Percentiles rank a stretch among this genome's conserved stretches.
These are phyloP conservation scores for Seminavis robusta DNA, from an alignment of 108 stramenopile species.

Conservation along the genomic window DNA sequence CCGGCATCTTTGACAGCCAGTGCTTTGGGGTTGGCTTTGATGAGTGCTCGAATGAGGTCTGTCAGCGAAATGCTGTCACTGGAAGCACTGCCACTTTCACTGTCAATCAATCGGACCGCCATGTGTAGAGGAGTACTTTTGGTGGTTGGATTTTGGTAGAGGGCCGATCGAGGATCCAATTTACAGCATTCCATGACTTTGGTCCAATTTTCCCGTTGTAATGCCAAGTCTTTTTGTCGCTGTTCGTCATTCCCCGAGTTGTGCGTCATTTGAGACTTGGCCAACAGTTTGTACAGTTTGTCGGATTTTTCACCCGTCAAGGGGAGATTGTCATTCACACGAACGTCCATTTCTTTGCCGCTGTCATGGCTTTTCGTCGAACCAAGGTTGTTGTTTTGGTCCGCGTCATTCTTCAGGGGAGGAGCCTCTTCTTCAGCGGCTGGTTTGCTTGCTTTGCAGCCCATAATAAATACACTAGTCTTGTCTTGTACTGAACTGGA, in stretches of 20 bases:
- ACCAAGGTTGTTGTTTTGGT: neutral
- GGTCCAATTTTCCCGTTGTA: neutral
- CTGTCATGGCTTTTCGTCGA: neutral
- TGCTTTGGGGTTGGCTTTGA: conserved; percentile 24
- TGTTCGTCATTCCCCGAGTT: neutral
- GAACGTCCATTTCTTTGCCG: neutral
- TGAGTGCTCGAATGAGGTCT: conserved; percentile 28
- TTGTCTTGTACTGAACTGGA: too few species aligned
- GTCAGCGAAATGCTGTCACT: neutral
- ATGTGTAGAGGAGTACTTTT: conserved; percentile 66
- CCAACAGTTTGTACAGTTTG: conserved; percentile 22
- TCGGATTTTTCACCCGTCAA: conserved; percentile 6
- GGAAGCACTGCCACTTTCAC: conserved; percentile 1
- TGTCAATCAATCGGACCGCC: conserved; percentile 50
- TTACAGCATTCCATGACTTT: neutral
- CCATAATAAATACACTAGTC: conserved; percentile 1
- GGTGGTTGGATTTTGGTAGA: conserved; percentile 44
- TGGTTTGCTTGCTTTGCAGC: conserved; percentile 4
- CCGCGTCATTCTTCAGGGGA: neutral
- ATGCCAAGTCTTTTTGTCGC: conserved; percentile 3
- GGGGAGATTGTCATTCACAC: neutral
- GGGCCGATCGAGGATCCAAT: conserved; percentile 2
- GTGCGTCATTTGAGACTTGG: conserved; percentile 10
- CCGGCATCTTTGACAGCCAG: conserved; percentile 27
- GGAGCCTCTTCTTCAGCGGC: neutral